phyloP scores from a whole-genome alignment of 2,329 filamentous ascomycete genomes.

The Colletotrichum liaoningense region DNA sequence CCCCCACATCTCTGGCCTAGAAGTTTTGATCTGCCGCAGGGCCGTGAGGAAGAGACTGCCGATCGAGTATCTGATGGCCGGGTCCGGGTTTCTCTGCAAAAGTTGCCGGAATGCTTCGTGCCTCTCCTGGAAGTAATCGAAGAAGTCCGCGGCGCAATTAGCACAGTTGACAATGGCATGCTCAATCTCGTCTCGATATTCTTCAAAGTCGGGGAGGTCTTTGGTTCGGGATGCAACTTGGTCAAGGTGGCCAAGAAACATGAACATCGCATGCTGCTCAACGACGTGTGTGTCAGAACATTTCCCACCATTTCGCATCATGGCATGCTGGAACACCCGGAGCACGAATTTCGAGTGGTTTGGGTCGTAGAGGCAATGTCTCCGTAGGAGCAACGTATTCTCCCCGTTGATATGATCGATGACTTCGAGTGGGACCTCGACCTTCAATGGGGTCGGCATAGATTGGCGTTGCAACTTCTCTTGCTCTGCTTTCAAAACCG shows the following conservation, averaged over 20 bases:
- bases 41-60: constrained; percentile 63
- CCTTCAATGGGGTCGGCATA: constrained; percentile 54
- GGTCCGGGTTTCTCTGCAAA: constrained; percentile 70
- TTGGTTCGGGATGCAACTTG: constrained; percentile 80
- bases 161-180: constrained; percentile 62
- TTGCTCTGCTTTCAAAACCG: constrained; percentile 68
- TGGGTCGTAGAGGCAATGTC: constrained; percentile 83
- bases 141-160: constrained; percentile 67
- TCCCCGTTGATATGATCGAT: constrained; percentile 74
- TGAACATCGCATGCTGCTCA: constrained; percentile 62
- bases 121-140: constrained; percentile 70
- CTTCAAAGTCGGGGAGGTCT: constrained; percentile 72
- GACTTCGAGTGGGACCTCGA: constrained; percentile 57
- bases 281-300: constrained; percentile 53
- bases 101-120: constrained; percentile 72
- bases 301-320: constrained; percentile 56
- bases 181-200: constrained; percentile 61
- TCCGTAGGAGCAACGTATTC: constrained; percentile 79
- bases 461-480: constrained; percentile 53
- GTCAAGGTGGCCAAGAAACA: constrained; percentile 75
- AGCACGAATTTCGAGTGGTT: constrained; percentile 76
- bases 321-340: constrained; percentile 69
- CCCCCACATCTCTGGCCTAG: constrained; percentile 61
- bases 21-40: constrained; percentile 62
- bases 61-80: constrained; percentile 63